Percentiles rank a stretch among this genome's conserved stretches.
Evolutionary conservation across 208 protist species (phyloP).

Genomic region (Naegleria fowleri): DNA sequence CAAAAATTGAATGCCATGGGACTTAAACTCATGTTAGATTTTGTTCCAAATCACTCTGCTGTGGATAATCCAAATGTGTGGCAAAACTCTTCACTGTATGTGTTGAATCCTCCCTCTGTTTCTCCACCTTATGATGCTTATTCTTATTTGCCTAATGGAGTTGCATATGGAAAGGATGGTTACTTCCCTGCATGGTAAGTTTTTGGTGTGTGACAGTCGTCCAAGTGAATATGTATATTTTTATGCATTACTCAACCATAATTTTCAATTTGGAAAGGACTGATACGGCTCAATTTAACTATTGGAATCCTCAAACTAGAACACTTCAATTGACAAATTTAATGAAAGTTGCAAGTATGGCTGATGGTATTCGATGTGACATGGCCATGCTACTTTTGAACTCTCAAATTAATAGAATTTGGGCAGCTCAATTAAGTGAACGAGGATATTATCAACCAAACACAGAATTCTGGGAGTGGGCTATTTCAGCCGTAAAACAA

Average conservation of each 20-base stretch:
- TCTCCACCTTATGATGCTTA: constrained; percentile 42
- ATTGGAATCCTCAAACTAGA: constrained; percentile 28
- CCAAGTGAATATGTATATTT: too few relatives aligned
- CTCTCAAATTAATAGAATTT: constrained; percentile 47
- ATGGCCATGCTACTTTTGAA: constrained; percentile 64
- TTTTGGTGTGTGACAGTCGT: too few relatives aligned
- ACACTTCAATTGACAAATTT: constrained; percentile 32
- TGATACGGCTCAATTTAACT: constrained; percentile 56
- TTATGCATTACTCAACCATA: too few relatives aligned
- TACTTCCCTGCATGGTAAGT: constrained; percentile 26
- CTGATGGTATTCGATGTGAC: constrained; percentile 59
- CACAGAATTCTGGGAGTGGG: constrained; percentile 54
- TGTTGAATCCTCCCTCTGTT: constrained; percentile 35
- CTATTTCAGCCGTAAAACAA: constrained; percentile 49
- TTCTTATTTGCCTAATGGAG: constrained; percentile 46
- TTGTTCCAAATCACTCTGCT: constrained; percentile 60
- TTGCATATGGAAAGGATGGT: constrained; percentile 52
- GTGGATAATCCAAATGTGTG: constrained; percentile 43
- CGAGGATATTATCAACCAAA: constrained; percentile 45
- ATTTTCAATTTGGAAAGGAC: neutral
- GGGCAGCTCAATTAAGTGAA: constrained; percentile 42
- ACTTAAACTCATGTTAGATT: constrained; percentile 57
- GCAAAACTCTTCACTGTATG: constrained; percentile 42
- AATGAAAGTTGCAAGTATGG: constrained; percentile 40
- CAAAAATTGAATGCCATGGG: constrained; percentile 47